Conservation (phyloP, 2,329 filamentous ascomycete species). For the Pseudonectria buxi region DNA sequence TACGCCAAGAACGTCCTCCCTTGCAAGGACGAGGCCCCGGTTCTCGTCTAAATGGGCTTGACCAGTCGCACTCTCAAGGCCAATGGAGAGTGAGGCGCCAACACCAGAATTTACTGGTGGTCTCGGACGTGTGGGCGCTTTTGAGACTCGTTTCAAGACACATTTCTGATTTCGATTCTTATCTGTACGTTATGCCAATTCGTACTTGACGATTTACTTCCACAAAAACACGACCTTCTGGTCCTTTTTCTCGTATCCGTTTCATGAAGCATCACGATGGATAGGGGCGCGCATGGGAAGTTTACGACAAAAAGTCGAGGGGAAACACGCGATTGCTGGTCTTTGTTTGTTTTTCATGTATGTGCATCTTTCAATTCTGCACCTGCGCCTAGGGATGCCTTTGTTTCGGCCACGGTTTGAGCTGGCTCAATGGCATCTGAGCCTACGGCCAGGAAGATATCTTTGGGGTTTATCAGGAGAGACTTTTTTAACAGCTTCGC, state of each 20-base stretch:
- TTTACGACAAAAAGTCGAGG: conserved; percentile 2
- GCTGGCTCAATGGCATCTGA: too few relatives aligned
- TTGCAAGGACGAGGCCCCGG: conserved; percentile 24
- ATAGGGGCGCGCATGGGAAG: conserved; percentile 17
- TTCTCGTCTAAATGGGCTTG: conserved; percentile 20
- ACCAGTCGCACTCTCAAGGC: conserved; percentile 6
- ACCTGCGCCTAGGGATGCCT: conserved; percentile 2
- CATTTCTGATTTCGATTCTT: conserved; percentile 26
- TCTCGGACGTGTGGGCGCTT: conserved; percentile 5
- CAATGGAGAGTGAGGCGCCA: conserved; percentile 7
- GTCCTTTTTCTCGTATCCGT: conserved; percentile 17
- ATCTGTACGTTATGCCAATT: conserved; percentile 29
- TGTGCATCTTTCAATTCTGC: conserved; percentile 17
- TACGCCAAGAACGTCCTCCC: conserved; percentile 44
- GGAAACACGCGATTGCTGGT: conserved; percentile 9
- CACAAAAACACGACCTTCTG: conserved; percentile 16
- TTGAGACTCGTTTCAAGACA: conserved; percentile 11
- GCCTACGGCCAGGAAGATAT: too few relatives aligned
- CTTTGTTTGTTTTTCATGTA: conserved; percentile 9
- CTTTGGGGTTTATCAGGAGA: too few relatives aligned
- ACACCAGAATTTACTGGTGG: neutral
- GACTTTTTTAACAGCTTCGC: too few relatives aligned
- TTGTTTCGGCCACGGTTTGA: too few relatives aligned
- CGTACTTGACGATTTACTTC: conserved; percentile 28
- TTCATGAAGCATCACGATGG: conserved; percentile 17